phyloP scores from a whole-genome alignment of 345 rosid species.

The Mercurialis annua region DNA sequence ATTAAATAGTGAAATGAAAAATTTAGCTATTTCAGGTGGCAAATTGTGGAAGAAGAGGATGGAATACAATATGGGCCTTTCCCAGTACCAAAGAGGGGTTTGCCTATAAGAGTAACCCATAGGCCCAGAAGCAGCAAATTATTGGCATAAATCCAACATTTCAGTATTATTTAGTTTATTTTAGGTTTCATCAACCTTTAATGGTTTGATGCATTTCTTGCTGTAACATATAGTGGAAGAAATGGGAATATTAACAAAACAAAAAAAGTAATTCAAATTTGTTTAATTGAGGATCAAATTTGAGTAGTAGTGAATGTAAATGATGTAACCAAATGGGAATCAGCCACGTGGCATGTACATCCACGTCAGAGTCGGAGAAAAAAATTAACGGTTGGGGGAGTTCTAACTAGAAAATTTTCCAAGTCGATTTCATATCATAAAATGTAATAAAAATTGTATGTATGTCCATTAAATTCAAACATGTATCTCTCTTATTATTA shows the following conservation, averaged over 20 bases:
- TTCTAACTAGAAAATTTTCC: not conserved
- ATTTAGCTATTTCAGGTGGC: slow-evolving; percentile 89
- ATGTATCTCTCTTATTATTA: no score
- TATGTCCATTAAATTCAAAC: no score
- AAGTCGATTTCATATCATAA: not conserved
- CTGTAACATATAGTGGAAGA: not conserved
- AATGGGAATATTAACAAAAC: slow-evolving; percentile 1
- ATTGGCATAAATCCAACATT: not conserved
- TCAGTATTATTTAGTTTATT: not conserved
- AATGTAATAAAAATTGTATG: not conserved
- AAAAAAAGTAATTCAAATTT: not conserved
- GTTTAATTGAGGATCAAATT: slow-evolving; percentile 34
- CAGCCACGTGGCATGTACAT: slow-evolving; percentile 21
- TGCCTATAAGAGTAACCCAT: slow-evolving; percentile 56
- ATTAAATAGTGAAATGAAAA: no score
- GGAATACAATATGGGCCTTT: slow-evolving; percentile 94
- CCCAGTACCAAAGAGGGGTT: slow-evolving; percentile 84
- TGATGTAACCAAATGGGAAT: slow-evolving; percentile 16
- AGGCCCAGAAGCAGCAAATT: slow-evolving; percentile 23
- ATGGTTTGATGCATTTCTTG: not conserved
- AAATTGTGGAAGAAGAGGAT: slow-evolving; percentile 56
- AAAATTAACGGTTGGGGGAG: not conserved
- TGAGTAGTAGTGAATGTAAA: slow-evolving; percentile 30
- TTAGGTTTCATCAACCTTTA: no score
- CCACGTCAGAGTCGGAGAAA: slow-evolving; percentile 27